phyloP scores from a whole-genome alignment of 2,329 filamentous ascomycete genomes.

The Cladosporium sp. region DNA sequence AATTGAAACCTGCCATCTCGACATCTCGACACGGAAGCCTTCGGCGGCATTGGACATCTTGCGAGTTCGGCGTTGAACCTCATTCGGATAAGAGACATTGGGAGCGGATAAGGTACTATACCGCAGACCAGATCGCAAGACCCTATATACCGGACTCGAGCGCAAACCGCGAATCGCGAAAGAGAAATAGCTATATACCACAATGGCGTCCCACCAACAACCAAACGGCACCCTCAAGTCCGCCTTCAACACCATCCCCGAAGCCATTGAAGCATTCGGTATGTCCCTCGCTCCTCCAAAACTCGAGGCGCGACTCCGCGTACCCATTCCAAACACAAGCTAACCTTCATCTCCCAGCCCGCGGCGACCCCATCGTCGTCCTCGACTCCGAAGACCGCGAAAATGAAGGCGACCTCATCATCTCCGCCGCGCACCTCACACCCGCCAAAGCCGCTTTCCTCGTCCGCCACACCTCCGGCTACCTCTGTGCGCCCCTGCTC shows the following conservation, averaged over 20 bases:
- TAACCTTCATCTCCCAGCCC: constrained; percentile 17
- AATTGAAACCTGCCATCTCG: neutral
- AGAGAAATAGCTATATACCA: neutral
- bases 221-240: constrained; percentile 25
- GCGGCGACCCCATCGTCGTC: constrained; percentile 88
- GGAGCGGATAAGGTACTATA: neutral
- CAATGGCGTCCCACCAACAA: neutral
- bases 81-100: neutral
- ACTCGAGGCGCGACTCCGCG: neutral
- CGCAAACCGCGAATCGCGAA: neutral
- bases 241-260: constrained; percentile 43
- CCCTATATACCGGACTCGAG: neutral
- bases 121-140: neutral
- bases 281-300: neutral
- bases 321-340: neutral
- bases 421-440: constrained; percentile 80
- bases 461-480: constrained; percentile 81
- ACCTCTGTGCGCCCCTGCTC: constrained; percentile 83
- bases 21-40: neutral
- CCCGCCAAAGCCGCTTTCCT: constrained; percentile 93
- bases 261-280: constrained; percentile 44
- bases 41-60: neutral
- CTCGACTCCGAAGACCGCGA: constrained; percentile 90
- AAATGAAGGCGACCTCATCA: constrained; percentile 97
- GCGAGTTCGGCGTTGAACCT: neutral